Evolutionary conservation across 768 basidiomycete genomes (phyloP).

Genomic region (Terana coerulea): DNA sequence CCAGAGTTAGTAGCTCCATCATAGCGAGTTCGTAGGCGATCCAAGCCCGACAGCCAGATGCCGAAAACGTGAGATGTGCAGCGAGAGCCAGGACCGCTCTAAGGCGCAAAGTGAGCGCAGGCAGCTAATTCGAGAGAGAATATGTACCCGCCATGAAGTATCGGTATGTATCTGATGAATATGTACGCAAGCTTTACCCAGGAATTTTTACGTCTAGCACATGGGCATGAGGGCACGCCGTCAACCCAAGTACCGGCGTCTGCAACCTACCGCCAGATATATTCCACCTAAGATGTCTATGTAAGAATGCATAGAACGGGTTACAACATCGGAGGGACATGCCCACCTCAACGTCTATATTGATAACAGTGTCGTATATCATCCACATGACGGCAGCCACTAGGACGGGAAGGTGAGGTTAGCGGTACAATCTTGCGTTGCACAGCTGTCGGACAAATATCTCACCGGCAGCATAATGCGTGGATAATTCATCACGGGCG

Average conservation of each 20-base stretch:
- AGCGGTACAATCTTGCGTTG: no score
- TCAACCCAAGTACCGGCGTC: no score
- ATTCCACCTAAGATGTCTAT: constrained; percentile 1
- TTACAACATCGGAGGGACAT: no score
- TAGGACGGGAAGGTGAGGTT: no score
- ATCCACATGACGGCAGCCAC: constrained; percentile 26
- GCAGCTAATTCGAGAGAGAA: neutral
- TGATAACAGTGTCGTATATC: constrained; percentile 13
- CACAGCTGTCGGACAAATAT: no score
- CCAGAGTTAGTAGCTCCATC: constrained; percentile 3
- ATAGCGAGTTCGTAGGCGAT: constrained; percentile 1
- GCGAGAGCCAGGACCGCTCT: neutral
- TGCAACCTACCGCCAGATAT: constrained; percentile 12
- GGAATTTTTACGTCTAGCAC: constrained; percentile 6
- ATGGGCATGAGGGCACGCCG: neutral
- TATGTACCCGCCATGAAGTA: neutral
- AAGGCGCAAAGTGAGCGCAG: neutral
- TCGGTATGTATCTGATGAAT: constrained; percentile 14
- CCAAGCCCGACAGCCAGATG: constrained; percentile 4
- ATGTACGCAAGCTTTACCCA: constrained; percentile 15
- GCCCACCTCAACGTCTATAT: constrained; percentile 16
- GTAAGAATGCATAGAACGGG: neutral
- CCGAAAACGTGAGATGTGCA: neutral
- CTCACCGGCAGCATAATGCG: no score
- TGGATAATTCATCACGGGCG: no score